A percentile compares a stretch with the other conserved stretches of the same genome.
These are phyloP conservation scores for Diaporthe humulicola DNA, from an alignment of 2,329 filamentous ascomycete genomes.

Conservation along the genomic window DNA sequence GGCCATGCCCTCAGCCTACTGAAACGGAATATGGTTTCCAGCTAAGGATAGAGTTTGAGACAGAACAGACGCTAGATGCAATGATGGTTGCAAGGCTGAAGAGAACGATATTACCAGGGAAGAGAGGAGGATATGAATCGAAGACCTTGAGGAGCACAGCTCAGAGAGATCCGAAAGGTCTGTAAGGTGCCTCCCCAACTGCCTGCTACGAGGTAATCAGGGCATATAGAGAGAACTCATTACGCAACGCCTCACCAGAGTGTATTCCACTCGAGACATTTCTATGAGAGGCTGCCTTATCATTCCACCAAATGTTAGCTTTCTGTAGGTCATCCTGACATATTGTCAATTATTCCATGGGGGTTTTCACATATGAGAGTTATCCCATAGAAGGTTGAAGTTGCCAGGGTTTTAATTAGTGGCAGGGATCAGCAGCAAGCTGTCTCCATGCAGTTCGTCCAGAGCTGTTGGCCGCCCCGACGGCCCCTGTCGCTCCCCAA, in stretches of 20 bases:
- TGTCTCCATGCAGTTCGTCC: constrained; percentile 19
- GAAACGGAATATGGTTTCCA: not conserved
- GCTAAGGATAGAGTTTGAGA: not conserved
- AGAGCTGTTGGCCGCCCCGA: not conserved
- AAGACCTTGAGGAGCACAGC: not conserved
- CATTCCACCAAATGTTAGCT: not conserved
- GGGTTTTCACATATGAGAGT: not conserved
- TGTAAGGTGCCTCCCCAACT: not conserved
- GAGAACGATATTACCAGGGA: not conserved
- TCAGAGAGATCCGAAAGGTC: not conserved
- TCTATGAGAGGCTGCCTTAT: not conserved
- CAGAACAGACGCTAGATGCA: not conserved
- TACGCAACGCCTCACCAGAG: too few relatives aligned
- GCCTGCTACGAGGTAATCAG: too few relatives aligned
- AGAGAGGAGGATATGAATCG: not conserved
- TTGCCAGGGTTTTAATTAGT: constrained; percentile 11
- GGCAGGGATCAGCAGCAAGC: constrained; percentile 8
- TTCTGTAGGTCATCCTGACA: not conserved
- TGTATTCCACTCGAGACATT: not conserved
- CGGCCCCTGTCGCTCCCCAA: constrained; percentile 1
- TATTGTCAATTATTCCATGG: too few relatives aligned
- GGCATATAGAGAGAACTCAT: too few relatives aligned
- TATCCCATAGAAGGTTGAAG: not conserved
- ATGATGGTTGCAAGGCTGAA: not conserved
- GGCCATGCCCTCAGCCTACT: not conserved